Evolutionary conservation across 2,329 filamentous ascomycete species (phyloP).

Genomic region (Ophiosphaerella narmari): DNA sequence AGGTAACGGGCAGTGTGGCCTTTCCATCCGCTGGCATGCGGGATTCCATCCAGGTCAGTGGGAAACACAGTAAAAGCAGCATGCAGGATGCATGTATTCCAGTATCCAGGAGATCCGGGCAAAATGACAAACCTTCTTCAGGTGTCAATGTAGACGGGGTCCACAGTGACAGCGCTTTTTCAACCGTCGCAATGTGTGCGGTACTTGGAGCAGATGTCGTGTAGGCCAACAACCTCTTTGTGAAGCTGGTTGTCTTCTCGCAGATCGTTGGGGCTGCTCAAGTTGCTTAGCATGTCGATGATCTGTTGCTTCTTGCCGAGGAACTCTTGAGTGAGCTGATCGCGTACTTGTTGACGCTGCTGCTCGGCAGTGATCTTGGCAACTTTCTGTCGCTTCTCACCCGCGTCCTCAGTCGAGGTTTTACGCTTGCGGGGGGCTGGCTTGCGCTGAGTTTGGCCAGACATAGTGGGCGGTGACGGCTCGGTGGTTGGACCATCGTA

Average conservation of each 20-base stretch:
- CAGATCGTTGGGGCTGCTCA: conserved; percentile 42
- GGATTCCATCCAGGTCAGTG: conserved; percentile 26
- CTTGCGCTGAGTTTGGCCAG: conserved; percentile 33
- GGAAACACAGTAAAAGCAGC: conserved; percentile 29
- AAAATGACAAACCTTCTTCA: conserved; percentile 38
- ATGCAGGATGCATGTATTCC: conserved; percentile 24
- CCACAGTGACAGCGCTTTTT: conserved; percentile 24
- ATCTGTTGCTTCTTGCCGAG: conserved; percentile 42
- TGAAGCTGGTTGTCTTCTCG: conserved; percentile 41
- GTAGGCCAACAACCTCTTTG: conserved; percentile 40
- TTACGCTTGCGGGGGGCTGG: conserved; percentile 42
- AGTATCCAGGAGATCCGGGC: conserved; percentile 20
- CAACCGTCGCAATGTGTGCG: conserved; percentile 39
- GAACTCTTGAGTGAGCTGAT: conserved; percentile 38
- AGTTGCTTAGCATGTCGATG: conserved; percentile 36
- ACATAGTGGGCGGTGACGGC: conserved; percentile 32
- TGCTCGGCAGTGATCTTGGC: conserved; percentile 40
- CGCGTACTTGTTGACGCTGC: conserved; percentile 38
- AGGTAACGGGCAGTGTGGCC: conserved; percentile 16
- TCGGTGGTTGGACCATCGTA: conserved; percentile 50
- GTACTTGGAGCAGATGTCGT: conserved; percentile 42
- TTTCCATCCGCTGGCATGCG: conserved; percentile 29
- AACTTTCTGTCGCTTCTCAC: conserved; percentile 42
- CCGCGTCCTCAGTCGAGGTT: conserved; percentile 34
- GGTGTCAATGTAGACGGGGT: conserved; percentile 24